Percentiles rank a stretch among this genome's conserved stretches.
Evolutionary conservation across 129 eudicot genomes (phyloP).

Genomic region (Oenanthe sinensis): DNA sequence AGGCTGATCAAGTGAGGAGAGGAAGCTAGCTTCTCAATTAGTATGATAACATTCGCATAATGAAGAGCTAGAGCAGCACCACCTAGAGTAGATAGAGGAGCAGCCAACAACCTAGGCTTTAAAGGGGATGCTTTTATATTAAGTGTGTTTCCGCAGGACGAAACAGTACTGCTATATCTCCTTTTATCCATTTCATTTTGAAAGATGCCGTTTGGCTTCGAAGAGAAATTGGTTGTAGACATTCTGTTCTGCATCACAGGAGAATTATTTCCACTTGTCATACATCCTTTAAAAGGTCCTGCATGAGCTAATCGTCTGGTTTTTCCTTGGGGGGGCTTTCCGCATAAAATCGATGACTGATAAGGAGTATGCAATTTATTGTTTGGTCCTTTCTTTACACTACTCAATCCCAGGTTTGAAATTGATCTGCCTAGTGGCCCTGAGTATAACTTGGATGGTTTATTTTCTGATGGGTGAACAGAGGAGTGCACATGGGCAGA

Average conservation of each 20-base stretch:
- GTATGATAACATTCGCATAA: slow-evolving; percentile 66
- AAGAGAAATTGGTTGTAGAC: slow-evolving; percentile 24
- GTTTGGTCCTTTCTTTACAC: slow-evolving; percentile 19
- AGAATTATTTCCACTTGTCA: slow-evolving; percentile 46
- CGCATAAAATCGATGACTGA: slow-evolving; percentile 23
- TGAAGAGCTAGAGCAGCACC: slow-evolving; percentile 66
- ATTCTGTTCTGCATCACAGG: slow-evolving; percentile 33
- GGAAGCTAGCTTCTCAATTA: slow-evolving; percentile 63
- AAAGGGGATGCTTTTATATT: slow-evolving; percentile 17
- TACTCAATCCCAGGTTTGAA: slow-evolving; percentile 39
- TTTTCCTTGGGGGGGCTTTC: slow-evolving; percentile 29
- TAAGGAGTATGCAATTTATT: slow-evolving; percentile 19
- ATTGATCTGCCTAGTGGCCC: slow-evolving; percentile 43
- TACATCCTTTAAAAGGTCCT: slow-evolving; percentile 57
- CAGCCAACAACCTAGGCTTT: slow-evolving; percentile 25
- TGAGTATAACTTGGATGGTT: slow-evolving; percentile 20
- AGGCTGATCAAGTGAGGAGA: slow-evolving; percentile 66
- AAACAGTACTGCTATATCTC: slow-evolving; percentile 10
- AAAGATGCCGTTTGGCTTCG: slow-evolving; percentile 21
- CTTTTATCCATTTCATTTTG: slow-evolving; percentile 21
- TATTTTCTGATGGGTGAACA: slow-evolving; percentile 42
- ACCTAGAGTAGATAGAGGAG: slow-evolving; percentile 62
- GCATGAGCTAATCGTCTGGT: slow-evolving; percentile 33
- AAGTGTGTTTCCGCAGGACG: slow-evolving; percentile 3
- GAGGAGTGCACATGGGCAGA: slow-evolving; percentile 41